Evolutionary conservation across 306 rosid species (phyloP), one percentile per base, ranked within the genome.

Genomic region (Trifolium fragiferum): DNA sequence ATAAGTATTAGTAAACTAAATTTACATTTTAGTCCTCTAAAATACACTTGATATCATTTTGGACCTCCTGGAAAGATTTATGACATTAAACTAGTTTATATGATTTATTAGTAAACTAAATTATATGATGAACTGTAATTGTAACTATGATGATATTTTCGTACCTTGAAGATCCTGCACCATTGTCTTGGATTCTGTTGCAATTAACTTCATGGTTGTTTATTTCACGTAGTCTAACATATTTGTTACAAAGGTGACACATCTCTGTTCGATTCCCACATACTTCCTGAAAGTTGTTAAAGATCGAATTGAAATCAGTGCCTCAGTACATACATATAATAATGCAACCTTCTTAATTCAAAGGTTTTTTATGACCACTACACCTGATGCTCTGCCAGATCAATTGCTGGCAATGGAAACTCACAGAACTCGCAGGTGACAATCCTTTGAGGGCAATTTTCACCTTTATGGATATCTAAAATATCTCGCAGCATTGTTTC

Each of bases 311-410:
- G 41, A 72, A 70, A 16, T 70, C 15, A 53, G 60, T 44, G 51
- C 19, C 32, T 16, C 35, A 18, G 59, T 6, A 67, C 37, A 60
- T 3, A 44, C 62, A 60, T 3, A 43, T 32, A 43, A 25, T 40
- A 32, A 61, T 19, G 8, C 40, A 38, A 55, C 33, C 25, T 66
- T 81, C 47, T 65, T 38, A 27, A 80, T 74, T 62, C 47, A 10
- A 16, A 64, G 71, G 70, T 54, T 27, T 57, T 38, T 37, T n/a
- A 53, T 9, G 59, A 21, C 27, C 21, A 58, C 40, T 82, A 85
- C 96, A 90, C 97, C 97, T 90, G 98, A 88, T 93, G 98, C 72
- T 93, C 97, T 1, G 89, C 89, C 76, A 93, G 86, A 84, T 93
- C 96, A 81, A 87, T 43, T 80, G 90, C 97, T 14, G 96, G 96